Percentiles rank a stretch among this genome's conserved stretches.
Evolutionary conservation across 2,329 filamentous ascomycete species (phyloP).

Genomic region (Monilinia fructigena): DNA sequence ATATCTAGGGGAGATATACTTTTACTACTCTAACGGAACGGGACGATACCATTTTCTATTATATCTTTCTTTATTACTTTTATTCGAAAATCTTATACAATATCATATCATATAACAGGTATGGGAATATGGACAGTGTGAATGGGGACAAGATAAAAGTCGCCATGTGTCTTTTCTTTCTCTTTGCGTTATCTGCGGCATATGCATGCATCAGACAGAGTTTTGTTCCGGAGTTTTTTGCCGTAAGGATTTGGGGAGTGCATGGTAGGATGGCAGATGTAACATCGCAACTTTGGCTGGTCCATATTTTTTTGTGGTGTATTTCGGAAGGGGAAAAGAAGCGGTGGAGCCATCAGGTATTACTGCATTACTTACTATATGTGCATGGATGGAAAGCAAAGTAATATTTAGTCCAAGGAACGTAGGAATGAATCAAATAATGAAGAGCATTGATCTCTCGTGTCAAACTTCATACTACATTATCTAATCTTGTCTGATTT

Average conservation of each 20-base stretch:
- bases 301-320: conserved; percentile 8
- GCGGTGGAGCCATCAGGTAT: not conserved
- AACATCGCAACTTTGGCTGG: conserved; percentile 16
- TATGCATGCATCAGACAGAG: conserved; percentile 5
- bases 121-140: not conserved
- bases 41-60: conserved; percentile 23
- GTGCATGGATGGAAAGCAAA: conserved; percentile 3
- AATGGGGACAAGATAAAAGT: conserved; percentile 10
- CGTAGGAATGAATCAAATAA: conserved; percentile 9
- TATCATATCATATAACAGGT: conserved; percentile 14
- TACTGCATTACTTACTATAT: conserved; percentile 6
- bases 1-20: conserved; percentile 17
- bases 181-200: conserved; percentile 6
- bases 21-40: conserved; percentile 15
- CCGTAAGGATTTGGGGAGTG: not conserved
- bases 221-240: conserved; percentile 6
- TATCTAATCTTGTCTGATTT: not conserved
- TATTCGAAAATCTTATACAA: conserved; percentile 1
- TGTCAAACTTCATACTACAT: not conserved
- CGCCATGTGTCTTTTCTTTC: not conserved
- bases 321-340: not conserved
- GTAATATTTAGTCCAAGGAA: conserved; percentile 9
- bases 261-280: not conserved
- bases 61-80: not conserved
- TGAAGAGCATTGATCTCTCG: conserved; percentile 8